phyloP scores from a whole-genome alignment of 306 rosid genomes.

The Castanopsis chinensis region DNA sequence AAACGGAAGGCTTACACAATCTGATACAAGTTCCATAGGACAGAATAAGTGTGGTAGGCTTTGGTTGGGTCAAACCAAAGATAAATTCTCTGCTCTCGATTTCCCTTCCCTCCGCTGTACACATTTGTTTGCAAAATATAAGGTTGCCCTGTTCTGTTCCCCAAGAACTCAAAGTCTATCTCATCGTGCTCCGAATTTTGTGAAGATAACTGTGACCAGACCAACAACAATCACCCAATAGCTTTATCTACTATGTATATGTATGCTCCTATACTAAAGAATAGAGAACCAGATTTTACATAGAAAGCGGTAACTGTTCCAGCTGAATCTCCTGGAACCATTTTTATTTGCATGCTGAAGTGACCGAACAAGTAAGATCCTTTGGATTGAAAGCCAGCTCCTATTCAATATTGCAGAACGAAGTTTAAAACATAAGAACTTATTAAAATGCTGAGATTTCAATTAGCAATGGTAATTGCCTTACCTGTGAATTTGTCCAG shows the following conservation, averaged over 20 bases:
- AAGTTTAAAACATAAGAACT: not conserved
- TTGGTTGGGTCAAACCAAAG: conserved; percentile 93
- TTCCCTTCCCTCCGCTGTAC: conserved; percentile 31
- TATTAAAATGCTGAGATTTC: too few species aligned
- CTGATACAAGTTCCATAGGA: conserved; percentile 76
- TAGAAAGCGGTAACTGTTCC: conserved; percentile 91
- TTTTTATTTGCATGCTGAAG: conserved; percentile 73
- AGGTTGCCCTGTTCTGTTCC: conserved; percentile 92
- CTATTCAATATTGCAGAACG: conserved; percentile 20
- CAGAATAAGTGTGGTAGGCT: conserved; percentile 68
- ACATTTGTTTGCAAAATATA: conserved; percentile 67
- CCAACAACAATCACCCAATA: not conserved
- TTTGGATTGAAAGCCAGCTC: conserved; percentile 84
- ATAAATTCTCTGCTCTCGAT: conserved; percentile 82
- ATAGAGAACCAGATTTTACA: conserved; percentile 25
- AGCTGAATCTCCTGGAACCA: conserved; percentile 82
- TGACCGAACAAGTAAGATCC: conserved; percentile 85
- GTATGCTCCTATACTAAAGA: too few species aligned
- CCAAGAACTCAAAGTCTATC: conserved; percentile 92
- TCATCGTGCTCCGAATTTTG: conserved; percentile 83
- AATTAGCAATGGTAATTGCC: too few species aligned
- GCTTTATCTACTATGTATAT: too few species aligned
- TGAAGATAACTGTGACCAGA: conserved; percentile 60
- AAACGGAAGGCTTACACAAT: conserved; percentile 54
- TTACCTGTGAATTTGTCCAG: conserved; percentile 81